These are phyloP conservation scores for Arctium lappa DNA, from an alignment of 129 eudicot species.

Conservation along the genomic window DNA sequence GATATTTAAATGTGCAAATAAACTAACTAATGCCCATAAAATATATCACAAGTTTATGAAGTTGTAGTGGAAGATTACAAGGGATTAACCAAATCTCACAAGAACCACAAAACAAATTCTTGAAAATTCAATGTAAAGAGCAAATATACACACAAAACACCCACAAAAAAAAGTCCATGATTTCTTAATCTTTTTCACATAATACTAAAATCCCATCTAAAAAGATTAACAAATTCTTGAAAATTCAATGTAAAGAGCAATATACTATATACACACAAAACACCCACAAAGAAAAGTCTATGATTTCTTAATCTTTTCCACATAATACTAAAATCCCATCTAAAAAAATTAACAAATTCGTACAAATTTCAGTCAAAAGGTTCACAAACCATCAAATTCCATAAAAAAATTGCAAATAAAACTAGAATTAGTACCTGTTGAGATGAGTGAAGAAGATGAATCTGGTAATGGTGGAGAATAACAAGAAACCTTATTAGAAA, in stretches of 20 bases:
- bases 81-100: neutral
- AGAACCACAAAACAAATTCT: neutral
- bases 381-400: neutral
- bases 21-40: neutral
- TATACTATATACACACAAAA: neutral
- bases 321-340: constrained; percentile 8
- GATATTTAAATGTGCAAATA: neutral
- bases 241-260: neutral
- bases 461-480: constrained; percentile 20
- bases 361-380: neutral
- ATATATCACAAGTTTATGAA: neutral
- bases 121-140: neutral
- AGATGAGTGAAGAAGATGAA: constrained; percentile 21
- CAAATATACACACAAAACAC: neutral
- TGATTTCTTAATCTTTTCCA: neutral
- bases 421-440: constrained; percentile 16
- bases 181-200: neutral
- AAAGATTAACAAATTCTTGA: neutral
- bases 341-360: neutral
- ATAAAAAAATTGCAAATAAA: neutral
- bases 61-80: neutral
- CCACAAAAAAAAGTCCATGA: neutral
- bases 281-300: neutral
- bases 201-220: constrained; percentile 6
- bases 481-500: constrained; percentile 21